phyloP scores from a whole-genome alignment of 768 basidiomycete genomes.

The Tylopilus sp. region DNA sequence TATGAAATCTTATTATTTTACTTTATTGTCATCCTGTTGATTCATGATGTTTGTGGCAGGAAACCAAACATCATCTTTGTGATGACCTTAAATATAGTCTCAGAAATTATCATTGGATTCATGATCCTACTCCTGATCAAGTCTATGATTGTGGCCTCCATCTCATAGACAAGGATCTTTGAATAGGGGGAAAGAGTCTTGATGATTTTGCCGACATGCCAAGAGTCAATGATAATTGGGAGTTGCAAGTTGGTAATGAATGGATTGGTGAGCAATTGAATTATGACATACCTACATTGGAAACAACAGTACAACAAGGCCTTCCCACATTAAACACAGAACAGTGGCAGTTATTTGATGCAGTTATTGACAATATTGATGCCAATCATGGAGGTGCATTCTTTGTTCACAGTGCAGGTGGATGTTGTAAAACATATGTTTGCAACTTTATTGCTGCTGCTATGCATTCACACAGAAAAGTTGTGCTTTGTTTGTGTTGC shows the following conservation, averaged over 20 bases:
- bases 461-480: no score
- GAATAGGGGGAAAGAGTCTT: background rate
- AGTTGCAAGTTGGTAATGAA: constrained; percentile 8
- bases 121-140: background rate
- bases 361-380: background rate
- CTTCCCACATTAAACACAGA: background rate
- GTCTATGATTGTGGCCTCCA: background rate
- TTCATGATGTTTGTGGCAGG: constrained; percentile 18
- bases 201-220: background rate
- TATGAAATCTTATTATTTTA: background rate
- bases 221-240: constrained; percentile 2
- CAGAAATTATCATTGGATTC: background rate
- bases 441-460: no score
- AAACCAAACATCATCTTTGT: background rate
- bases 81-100: constrained; percentile 4
- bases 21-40: constrained; percentile 18
- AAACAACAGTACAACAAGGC: background rate
- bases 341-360: background rate
- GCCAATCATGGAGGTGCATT: background rate
- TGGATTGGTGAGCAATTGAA: constrained; percentile 9
- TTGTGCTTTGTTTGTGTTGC: no score
- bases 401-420: background rate
- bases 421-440: no score
- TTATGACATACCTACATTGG: background rate
- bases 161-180: background rate